Evolutionary conservation across 106 monocot species (phyloP).

Genomic region (Allium sativum): DNA sequence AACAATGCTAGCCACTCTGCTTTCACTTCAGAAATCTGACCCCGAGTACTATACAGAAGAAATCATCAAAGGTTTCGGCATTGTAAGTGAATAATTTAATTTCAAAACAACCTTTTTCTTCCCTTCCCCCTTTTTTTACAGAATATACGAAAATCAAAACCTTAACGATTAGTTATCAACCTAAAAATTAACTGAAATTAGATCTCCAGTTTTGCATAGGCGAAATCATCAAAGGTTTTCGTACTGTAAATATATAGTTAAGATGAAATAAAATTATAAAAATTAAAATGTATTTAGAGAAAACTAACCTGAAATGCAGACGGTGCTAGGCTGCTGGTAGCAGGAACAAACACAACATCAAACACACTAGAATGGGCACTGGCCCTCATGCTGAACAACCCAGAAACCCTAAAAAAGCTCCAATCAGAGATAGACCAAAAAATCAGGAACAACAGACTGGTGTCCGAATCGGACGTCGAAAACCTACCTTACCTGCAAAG

Average conservation of each 20-base stretch:
- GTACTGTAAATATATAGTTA: too few species aligned
- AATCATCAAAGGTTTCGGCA: constrained; percentile 26
- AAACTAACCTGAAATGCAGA: neutral
- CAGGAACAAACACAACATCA: constrained; percentile 18
- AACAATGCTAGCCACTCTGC: constrained; percentile 13
- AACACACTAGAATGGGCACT: constrained; percentile 27
- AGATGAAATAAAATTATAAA: too few species aligned
- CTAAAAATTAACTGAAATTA: too few species aligned
- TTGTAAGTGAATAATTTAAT: constrained; percentile 17
- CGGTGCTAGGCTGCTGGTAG: constrained; percentile 7
- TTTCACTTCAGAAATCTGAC: constrained; percentile 11
- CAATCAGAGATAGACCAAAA: constrained; percentile 16
- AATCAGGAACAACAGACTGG: constrained; percentile 1
- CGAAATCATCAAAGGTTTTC: too few species aligned
- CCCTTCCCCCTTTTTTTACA: neutral
- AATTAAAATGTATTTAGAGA: too few species aligned
- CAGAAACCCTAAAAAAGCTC: constrained; percentile 9
- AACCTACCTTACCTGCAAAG: neutral
- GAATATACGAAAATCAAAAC: too few species aligned
- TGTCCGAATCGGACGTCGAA: constrained; percentile 3
- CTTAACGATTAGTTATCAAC: too few species aligned
- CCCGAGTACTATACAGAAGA: constrained; percentile 30
- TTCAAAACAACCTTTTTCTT: neutral
- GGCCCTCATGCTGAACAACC: constrained; percentile 28
- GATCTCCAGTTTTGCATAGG: neutral